A percentile compares a stretch with the other conserved stretches of the same genome.
Conservation (phyloP, 1,284 basidiomycete genomes). For the Marasmius tenuissimus region DNA sequence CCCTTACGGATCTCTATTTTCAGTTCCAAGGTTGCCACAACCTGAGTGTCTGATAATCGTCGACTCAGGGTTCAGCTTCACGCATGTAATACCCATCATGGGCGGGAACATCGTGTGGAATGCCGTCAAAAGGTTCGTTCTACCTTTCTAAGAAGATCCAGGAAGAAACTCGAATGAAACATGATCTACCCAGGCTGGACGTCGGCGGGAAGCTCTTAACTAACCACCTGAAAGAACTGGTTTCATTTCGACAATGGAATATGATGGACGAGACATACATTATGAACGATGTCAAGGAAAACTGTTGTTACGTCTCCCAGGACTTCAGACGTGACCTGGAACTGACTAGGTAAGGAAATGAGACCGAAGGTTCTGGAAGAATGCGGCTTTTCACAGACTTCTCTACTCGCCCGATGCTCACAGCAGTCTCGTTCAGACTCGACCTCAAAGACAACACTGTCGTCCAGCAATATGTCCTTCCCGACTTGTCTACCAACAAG, state of each 20-base stretch:
- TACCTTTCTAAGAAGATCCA: not conserved
- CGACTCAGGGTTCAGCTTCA: constrained; percentile 92
- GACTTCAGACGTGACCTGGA: constrained; percentile 77
- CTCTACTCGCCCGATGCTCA: constrained; percentile 6
- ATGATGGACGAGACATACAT: constrained; percentile 97
- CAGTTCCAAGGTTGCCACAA: constrained; percentile 38
- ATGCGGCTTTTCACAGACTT: constrained; percentile 1
- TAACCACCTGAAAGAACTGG: constrained; percentile 90
- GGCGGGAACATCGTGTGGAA: constrained; percentile 73
- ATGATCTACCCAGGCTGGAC: constrained; percentile 65
- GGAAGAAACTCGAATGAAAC: constrained; percentile 11
- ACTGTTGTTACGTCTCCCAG: constrained; percentile 84
- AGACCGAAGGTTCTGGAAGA: no score
- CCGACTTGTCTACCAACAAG: constrained; percentile 78
- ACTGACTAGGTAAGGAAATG: constrained; percentile 58
- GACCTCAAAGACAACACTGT: constrained; percentile 63
- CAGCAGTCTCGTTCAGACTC: constrained; percentile 28
- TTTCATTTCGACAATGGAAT: constrained; percentile 96
- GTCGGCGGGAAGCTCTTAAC: constrained; percentile 93
- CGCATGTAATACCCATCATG: constrained; percentile 87
- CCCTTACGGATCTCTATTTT: constrained; percentile 69
- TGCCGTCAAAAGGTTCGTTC: constrained; percentile 73
- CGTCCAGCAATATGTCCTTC: constrained; percentile 86
- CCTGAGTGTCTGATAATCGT: constrained; percentile 85
- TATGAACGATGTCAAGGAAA: constrained; percentile 88